Base-by-base conservation (phyloP, 179 eudicot species). In the Vitellaria paradoxa region DNA sequence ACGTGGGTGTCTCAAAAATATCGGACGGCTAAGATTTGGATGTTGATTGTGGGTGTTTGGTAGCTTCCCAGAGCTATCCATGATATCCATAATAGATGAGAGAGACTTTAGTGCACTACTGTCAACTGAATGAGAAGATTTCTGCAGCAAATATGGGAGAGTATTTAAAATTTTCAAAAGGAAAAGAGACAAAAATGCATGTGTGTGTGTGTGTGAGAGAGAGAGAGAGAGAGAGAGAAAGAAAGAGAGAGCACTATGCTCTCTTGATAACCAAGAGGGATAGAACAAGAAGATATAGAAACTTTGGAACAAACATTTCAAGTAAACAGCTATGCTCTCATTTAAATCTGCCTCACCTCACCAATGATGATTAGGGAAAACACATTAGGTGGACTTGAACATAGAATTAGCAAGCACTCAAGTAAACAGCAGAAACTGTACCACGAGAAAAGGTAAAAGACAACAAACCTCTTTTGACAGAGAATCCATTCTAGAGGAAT, bases 1-100 rank as follows among this genome's bases (percentile, higher is more conserved):
- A 72, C 88, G 93, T 7, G 91, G 84, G 67, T 88, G 89, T 73
- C 85, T 88, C 65, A 81, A 52, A n/a, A 84, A 81, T 79, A 89
- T 68, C 69, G 87, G 45, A 68, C 84, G 93, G 65, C 80, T 81
- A 69, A 81, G 63, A 80, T 86, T 86, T 75, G 75, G 84, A 64
- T 81, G 82, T 53, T 86, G 75, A 68, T 80, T 81, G 77, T 84
- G 87, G 59, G 80, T 56, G 56, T 77, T 81, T 61, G 83, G 63
- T 61, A 79, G 78, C 83, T 82, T 88, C 53, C 65, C 78, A 70
- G 86, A 80, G 75, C 76, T 81, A 79, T 89, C 94, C 84, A 74
- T 81, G 13, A 65, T 81, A 37, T 87, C 89, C 75, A 81, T 79
- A 45, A 75, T 83, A 57, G 87, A 82, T 18, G 86, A 74, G 64